A percentile compares a stretch with the other conserved stretches of the same genome.
phyloP scores from a whole-genome alignment of 371 early-diverging fungal genomes.

The Phascolomyces articulosus region DNA sequence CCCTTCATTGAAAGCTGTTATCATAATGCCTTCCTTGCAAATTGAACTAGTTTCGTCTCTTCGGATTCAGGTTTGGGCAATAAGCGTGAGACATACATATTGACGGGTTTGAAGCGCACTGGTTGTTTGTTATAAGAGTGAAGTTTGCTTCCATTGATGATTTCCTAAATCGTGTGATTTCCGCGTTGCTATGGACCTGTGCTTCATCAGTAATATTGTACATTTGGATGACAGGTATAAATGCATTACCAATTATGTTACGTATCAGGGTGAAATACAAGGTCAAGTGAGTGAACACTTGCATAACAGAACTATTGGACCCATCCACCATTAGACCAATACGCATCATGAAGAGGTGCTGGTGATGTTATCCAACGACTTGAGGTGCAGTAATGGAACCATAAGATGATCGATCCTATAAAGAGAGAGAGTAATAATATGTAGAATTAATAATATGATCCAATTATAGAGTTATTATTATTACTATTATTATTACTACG shows the following conservation, averaged over 20 bases:
- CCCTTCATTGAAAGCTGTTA: constrained; percentile 44
- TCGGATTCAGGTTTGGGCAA: constrained; percentile 44
- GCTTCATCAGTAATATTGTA: constrained; percentile 37
- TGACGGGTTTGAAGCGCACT: constrained; percentile 39
- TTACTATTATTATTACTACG: too few relatives aligned
- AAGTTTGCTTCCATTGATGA: constrained; percentile 33
- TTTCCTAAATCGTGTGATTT: constrained; percentile 41
- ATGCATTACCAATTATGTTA: constrained; percentile 45
- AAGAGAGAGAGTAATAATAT: too few relatives aligned
- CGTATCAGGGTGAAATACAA: constrained; percentile 42
- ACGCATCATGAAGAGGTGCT: constrained; percentile 52
- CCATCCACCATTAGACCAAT: constrained; percentile 54
- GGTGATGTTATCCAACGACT: constrained; percentile 49
- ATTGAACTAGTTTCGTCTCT: constrained; percentile 40
- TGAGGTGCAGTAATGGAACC: constrained; percentile 49
- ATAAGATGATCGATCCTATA: constrained; percentile 27
- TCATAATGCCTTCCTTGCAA: constrained; percentile 49
- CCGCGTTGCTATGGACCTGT: constrained; percentile 22
- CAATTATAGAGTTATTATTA: too few relatives aligned
- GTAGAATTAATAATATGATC: too few relatives aligned
- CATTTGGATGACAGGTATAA: constrained; percentile 25
- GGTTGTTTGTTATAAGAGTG: constrained; percentile 41
- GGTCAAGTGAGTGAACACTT: constrained; percentile 29
- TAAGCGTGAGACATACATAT: constrained; percentile 32
- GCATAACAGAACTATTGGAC: constrained; percentile 32